Conservation (phyloP, 164 flowering plant genomes). For the Vitis rupestris region DNA sequence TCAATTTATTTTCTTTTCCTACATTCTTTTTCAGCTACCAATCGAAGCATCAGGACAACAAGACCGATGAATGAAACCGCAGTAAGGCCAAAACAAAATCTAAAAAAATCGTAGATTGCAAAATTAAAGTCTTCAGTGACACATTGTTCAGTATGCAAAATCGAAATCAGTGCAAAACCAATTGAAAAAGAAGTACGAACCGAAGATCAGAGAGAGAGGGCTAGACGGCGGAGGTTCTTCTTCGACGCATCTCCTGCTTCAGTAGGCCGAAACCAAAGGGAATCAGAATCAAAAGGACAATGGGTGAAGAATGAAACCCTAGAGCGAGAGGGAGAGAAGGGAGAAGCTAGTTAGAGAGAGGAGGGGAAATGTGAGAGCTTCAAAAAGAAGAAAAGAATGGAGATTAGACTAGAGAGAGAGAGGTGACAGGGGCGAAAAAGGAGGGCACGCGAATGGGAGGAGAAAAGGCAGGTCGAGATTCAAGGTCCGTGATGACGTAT, state of each 20-base stretch:
- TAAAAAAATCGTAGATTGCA: too few species aligned
- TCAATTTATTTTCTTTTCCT: too few species aligned
- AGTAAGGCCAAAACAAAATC: too few species aligned
- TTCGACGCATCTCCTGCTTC: conserved; percentile 25
- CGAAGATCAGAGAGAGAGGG: background rate
- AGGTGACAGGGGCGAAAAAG: conserved; percentile 38
- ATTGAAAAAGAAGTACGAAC: background rate
- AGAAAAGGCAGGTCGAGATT: conserved; percentile 5
- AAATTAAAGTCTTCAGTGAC: too few species aligned
- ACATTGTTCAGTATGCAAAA: too few species aligned
- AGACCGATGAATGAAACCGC: too few species aligned
- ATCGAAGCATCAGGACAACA: too few species aligned
- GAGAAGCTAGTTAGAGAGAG: background rate
- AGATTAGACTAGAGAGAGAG: conserved; percentile 1
- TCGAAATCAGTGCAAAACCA: too few species aligned
- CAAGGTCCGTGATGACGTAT: conserved; percentile 26
- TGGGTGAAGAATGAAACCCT: conserved; percentile 1
- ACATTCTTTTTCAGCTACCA: too few species aligned
- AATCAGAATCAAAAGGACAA: conserved; percentile 2
- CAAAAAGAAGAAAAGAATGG: background rate
- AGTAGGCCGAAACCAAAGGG: background rate
- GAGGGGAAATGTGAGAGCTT: too few species aligned
- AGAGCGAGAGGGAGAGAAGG: background rate
- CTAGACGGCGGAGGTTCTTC: conserved; percentile 11
- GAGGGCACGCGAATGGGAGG: conserved; percentile 46